Conservation (phyloP, 2,329 filamentous ascomycete genomes). For the Acrocalymma vagum region DNA sequence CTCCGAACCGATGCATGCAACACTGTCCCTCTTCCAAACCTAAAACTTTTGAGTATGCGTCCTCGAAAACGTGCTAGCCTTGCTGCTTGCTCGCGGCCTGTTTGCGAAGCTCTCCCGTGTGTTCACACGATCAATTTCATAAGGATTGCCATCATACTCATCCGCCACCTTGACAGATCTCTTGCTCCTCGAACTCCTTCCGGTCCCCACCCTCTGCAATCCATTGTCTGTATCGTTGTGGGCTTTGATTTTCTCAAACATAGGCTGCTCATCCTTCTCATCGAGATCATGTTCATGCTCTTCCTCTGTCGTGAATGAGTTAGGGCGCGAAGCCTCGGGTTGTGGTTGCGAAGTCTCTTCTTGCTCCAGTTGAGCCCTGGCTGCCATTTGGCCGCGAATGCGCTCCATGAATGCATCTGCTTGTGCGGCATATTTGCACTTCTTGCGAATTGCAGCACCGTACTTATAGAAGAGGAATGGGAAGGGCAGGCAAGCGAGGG, state of each 20-base stretch:
- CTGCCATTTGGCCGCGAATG: slow-evolving; percentile 47
- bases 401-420: slow-evolving; percentile 67
- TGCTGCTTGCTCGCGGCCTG: slow-evolving; percentile 29
- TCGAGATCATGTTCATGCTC: slow-evolving; percentile 41
- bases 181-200: slow-evolving; percentile 33
- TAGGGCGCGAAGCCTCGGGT: slow-evolving; percentile 33
- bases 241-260: slow-evolving; percentile 51
- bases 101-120: slow-evolving; percentile 55
- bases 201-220: slow-evolving; percentile 39
- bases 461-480: slow-evolving; percentile 81
- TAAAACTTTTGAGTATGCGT: no score
- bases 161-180: slow-evolving; percentile 31
- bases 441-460: slow-evolving; percentile 68
- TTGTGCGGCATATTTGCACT: slow-evolving; percentile 75
- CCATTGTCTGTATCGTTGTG: slow-evolving; percentile 36
- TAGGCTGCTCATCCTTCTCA: slow-evolving; percentile 32
- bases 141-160: slow-evolving; percentile 55
- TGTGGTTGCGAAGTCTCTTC: slow-evolving; percentile 16
- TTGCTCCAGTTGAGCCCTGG: slow-evolving; percentile 17
- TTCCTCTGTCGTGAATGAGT: slow-evolving; percentile 25
- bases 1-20: no score
- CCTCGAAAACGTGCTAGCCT: no score
- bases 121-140: slow-evolving; percentile 58
- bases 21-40: no score
- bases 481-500: slow-evolving; percentile 75